Evolutionary conservation across 2,329 filamentous ascomycete species (phyloP).

Genomic region (Dothideomycetes sp.): DNA sequence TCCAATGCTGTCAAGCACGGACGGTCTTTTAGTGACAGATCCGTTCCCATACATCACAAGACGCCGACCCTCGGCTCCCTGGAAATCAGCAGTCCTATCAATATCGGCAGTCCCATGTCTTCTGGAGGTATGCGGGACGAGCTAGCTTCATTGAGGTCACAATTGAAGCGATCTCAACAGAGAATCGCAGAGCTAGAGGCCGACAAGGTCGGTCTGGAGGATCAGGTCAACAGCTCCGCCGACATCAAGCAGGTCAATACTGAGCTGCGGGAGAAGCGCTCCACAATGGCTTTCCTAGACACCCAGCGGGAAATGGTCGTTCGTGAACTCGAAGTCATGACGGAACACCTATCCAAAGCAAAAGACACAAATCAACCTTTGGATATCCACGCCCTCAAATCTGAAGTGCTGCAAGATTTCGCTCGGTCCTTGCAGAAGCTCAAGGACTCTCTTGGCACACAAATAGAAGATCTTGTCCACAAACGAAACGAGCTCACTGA

Average conservation of each 20-base stretch:
- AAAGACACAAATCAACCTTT: conserved; percentile 74
- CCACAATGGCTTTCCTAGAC: conserved; percentile 88
- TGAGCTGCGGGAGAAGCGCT: conserved; percentile 82
- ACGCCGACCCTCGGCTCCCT: conserved; percentile 9
- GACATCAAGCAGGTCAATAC: conserved; percentile 70
- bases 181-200: conserved; percentile 76
- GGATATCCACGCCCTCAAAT: conserved; percentile 61
- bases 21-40: conserved; percentile 64
- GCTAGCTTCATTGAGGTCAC: conserved; percentile 44
- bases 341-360: conserved; percentile 74
- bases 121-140: conserved; percentile 37
- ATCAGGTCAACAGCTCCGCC: conserved; percentile 44
- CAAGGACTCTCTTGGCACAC: conserved; percentile 64
- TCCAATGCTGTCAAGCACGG: conserved; percentile 92
- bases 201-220: conserved; percentile 51
- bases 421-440: conserved; percentile 53
- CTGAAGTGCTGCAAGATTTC: conserved; percentile 51
- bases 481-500: conserved; percentile 75
- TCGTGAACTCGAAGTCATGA: conserved; percentile 78
- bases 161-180: conserved; percentile 71
- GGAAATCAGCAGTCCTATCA: conserved; percentile 23
- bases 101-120: conserved; percentile 60
- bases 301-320: conserved; percentile 94
- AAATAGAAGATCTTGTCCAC: conserved; percentile 82
- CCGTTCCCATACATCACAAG: conserved; percentile 7